phyloP scores from a whole-genome alignment of 345 rosid genomes.

The Toxicodendron radicans region DNA sequence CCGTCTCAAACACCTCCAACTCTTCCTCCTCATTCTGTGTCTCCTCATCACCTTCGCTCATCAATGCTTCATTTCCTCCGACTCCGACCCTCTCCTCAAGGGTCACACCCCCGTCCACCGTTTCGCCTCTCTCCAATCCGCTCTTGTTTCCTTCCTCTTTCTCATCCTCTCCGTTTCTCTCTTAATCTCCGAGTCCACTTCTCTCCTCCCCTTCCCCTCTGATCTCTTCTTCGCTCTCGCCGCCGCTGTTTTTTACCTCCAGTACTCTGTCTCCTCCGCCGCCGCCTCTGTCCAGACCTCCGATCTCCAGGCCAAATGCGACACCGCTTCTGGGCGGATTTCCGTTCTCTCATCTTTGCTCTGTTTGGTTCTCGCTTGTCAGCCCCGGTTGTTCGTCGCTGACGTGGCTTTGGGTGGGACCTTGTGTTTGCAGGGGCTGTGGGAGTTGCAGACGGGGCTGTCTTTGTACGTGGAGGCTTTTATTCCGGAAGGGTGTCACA shows the following conservation, averaged over 20 bases:
- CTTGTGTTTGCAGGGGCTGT: constrained; percentile 77
- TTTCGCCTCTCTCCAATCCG: constrained; percentile 77
- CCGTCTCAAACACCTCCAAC: constrained; percentile 55
- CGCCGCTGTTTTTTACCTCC: constrained; percentile 74
- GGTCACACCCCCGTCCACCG: constrained; percentile 85
- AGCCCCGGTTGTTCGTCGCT: constrained; percentile 63
- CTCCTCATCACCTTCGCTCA: constrained; percentile 67
- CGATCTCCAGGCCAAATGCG: constrained; percentile 81
- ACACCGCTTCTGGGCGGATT: constrained; percentile 60
- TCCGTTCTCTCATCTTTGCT: constrained; percentile 62
- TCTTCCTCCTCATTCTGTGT: constrained; percentile 53
- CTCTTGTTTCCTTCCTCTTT: constrained; percentile 83
- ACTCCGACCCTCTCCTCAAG: constrained; percentile 79
- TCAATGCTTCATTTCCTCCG: constrained; percentile 64
- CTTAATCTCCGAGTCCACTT: constrained; percentile 63
- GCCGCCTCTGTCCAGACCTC: constrained; percentile 77
- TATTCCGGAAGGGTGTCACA: constrained; percentile 88
- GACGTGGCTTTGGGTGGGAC: constrained; percentile 70
- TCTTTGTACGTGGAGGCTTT: constrained; percentile 82
- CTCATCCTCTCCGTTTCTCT: constrained; percentile 59
- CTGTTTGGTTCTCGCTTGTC: constrained; percentile 67
- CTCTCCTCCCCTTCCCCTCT: constrained; percentile 61
- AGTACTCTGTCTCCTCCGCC: constrained; percentile 54
- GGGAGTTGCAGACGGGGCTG: constrained; percentile 88
- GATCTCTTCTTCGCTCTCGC: constrained; percentile 86